Conservation (phyloP, 352 stramenopile species). For the Phytophthora hibernalis region DNA sequence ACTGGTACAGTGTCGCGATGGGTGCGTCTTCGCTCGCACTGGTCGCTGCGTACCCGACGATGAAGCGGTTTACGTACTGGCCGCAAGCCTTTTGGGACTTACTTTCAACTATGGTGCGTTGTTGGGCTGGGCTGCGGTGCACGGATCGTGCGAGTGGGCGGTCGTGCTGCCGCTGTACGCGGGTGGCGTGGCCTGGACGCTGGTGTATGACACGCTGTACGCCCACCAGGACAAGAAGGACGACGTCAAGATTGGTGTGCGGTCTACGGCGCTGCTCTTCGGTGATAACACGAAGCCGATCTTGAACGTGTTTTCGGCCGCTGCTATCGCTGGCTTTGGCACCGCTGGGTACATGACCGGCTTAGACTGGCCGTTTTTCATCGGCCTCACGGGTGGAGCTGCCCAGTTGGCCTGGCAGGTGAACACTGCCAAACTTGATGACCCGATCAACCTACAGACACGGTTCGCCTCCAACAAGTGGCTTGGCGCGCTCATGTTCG, state of each 20-base stretch:
- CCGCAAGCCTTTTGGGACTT: slow-evolving; percentile 96
- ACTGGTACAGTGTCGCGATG: slow-evolving; percentile 94
- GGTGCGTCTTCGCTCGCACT: slow-evolving; percentile 94
- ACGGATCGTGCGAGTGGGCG: slow-evolving; percentile 79
- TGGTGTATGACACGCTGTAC: slow-evolving; percentile 99
- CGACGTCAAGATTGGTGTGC: slow-evolving; percentile 95
- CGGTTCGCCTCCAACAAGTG: slow-evolving; percentile 96
- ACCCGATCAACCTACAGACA: slow-evolving; percentile 93
- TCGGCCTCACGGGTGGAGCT: slow-evolving; percentile 85
- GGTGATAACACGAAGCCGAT: slow-evolving; percentile 95
- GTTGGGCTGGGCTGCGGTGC: slow-evolving; percentile 93
- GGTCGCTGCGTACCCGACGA: slow-evolving; percentile 96
- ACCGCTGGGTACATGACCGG: slow-evolving; percentile 80
- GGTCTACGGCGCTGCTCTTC: slow-evolving; percentile 96
- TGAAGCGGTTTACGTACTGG: slow-evolving; percentile 98
- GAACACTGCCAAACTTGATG: slow-evolving; percentile 94
- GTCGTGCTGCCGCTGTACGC: slow-evolving; percentile 96
- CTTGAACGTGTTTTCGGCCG: slow-evolving; percentile 86
- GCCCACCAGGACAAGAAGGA: slow-evolving; percentile 99
- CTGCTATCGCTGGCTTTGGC: slow-evolving; percentile 68
- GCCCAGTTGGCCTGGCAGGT: slow-evolving; percentile 97
- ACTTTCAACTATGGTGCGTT: slow-evolving; percentile 99
- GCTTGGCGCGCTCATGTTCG: slow-evolving; percentile 87
- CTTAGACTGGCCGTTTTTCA: slow-evolving; percentile 91
- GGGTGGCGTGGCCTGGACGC: slow-evolving; percentile 95